Percentiles rank a stretch among this genome's conserved stretches.
phyloP scores from a whole-genome alignment of 768 basidiomycete species.

The Cyclocybe cylindracea region DNA sequence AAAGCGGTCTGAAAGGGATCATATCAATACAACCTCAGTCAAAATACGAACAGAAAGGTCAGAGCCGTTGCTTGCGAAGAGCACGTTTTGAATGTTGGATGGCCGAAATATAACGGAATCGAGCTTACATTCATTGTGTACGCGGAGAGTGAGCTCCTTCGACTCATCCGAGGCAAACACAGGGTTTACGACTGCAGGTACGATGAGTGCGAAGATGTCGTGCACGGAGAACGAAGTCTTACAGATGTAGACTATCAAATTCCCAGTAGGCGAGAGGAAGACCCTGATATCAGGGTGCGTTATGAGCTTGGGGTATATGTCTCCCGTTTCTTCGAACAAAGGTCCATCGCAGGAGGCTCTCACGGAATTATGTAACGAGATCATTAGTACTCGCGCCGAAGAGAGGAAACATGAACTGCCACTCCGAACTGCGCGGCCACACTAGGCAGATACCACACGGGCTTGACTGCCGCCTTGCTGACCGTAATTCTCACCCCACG shows the following conservation, averaged over 20 bases:
- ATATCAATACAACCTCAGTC: not conserved
- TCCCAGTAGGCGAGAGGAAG: slow-evolving; percentile 94
- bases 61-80: slow-evolving; percentile 86
- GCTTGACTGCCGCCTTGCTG: slow-evolving; percentile 93
- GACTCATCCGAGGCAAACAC: slow-evolving; percentile 72
- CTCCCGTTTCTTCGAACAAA: slow-evolving; percentile 94
- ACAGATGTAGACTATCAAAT: slow-evolving; percentile 92
- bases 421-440: slow-evolving; percentile 94
- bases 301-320: slow-evolving; percentile 94
- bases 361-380: slow-evolving; percentile 58
- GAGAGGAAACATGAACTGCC: slow-evolving; percentile 42
- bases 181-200: slow-evolving; percentile 74
- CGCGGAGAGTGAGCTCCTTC: slow-evolving; percentile 83
- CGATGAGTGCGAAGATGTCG: not conserved
- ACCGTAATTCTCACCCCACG: slow-evolving; percentile 88
- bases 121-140: slow-evolving; percentile 93
- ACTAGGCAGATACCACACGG: slow-evolving; percentile 94
- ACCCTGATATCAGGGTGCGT: slow-evolving; percentile 95
- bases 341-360: slow-evolving; percentile 84
- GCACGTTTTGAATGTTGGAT: no score
- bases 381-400: not conserved
- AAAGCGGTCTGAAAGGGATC: slow-evolving; percentile 58
- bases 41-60: slow-evolving; percentile 61
- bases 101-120: slow-evolving; percentile 1
- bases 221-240: not conserved